phyloP scores from a whole-genome alignment of 495 filamentous ascomycete genomes.

The Copromyces sp. region DNA sequence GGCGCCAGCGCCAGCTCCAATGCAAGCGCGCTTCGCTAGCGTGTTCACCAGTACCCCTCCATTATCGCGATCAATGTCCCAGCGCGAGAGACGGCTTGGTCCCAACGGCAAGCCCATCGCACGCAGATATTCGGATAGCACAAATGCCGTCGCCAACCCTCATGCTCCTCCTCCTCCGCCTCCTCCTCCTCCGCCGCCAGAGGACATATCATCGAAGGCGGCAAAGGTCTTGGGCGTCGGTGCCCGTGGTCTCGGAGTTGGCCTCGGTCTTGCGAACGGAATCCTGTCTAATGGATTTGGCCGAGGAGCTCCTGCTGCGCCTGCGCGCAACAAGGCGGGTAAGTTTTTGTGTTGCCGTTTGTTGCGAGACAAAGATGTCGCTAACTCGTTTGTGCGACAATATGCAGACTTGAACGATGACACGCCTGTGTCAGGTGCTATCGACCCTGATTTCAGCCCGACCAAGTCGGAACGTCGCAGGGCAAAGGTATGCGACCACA shows the following conservation, averaged over 20 bases:
- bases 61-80: constrained; percentile 40
- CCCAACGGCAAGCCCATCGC: constrained; percentile 32
- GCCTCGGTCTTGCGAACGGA: constrained; percentile 12
- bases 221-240: constrained; percentile 41
- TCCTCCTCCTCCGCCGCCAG: constrained; percentile 21
- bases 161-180: constrained; percentile 10
- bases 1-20: constrained; percentile 20
- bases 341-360: constrained; percentile 9
- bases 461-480: constrained; percentile 34
- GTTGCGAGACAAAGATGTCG: constrained; percentile 3
- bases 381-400: constrained; percentile 9
- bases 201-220: constrained; percentile 43
- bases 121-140: constrained; percentile 38
- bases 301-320: constrained; percentile 16
- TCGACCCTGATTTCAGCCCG: constrained; percentile 30
- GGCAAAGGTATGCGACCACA: constrained; percentile 28
- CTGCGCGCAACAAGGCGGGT: constrained; percentile 26
- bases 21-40: constrained; percentile 28
- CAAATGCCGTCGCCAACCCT: constrained; percentile 30
- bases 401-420: neutral
- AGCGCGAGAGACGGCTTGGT: constrained; percentile 35
- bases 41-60: constrained; percentile 43
- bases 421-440: constrained; percentile 15
- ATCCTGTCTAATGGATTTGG: neutral
- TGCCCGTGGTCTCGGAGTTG: constrained; percentile 3